Evolutionary conservation across 176 grass and related monocot genomes (phyloP).

Genomic region (Oryza glumipatula): DNA sequence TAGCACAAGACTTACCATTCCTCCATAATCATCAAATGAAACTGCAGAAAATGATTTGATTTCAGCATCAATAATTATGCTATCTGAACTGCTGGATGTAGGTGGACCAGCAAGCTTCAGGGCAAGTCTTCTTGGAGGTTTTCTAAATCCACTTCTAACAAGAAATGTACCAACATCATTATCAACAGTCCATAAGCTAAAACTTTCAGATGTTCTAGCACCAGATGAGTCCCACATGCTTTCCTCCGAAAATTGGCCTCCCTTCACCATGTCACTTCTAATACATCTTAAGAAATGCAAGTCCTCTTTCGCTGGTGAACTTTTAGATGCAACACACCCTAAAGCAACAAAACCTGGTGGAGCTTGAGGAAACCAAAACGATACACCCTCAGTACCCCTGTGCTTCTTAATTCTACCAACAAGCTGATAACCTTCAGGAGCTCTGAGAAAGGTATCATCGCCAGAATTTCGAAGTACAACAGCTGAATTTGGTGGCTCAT

Average conservation of each 20-base stretch:
- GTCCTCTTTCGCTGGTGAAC: slow-evolving; percentile 55
- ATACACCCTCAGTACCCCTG: slow-evolving; percentile 64
- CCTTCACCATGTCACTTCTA: slow-evolving; percentile 87
- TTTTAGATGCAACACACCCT: slow-evolving; percentile 90
- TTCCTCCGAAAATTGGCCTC: slow-evolving; percentile 82
- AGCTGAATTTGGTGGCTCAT: slow-evolving; percentile 91
- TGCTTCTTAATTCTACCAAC: slow-evolving; percentile 90
- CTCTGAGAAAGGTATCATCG: slow-evolving; percentile 76
- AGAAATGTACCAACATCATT: slow-evolving; percentile 79
- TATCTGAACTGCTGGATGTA: slow-evolving; percentile 68
- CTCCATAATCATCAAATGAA: slow-evolving; percentile 96
- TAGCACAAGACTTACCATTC: slow-evolving; percentile 67
- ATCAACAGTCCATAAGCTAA: slow-evolving; percentile 94
- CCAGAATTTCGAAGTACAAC: slow-evolving; percentile 74
- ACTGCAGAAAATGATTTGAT: slow-evolving; percentile 86
- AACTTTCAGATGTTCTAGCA: slow-evolving; percentile 62
- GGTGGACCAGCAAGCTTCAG: slow-evolving; percentile 65
- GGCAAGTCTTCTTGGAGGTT: slow-evolving; percentile 84
- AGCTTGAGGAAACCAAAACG: slow-evolving; percentile 88
- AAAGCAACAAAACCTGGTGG: slow-evolving; percentile 88
- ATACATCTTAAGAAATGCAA: slow-evolving; percentile 79
- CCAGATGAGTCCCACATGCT: slow-evolving; percentile 86
- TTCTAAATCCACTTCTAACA: slow-evolving; percentile 85
- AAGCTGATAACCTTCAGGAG: slow-evolving; percentile 68
- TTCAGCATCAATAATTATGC: slow-evolving; percentile 80